Conservation (phyloP, 306 rosid genomes). For the Cicer pinnatifidum region DNA sequence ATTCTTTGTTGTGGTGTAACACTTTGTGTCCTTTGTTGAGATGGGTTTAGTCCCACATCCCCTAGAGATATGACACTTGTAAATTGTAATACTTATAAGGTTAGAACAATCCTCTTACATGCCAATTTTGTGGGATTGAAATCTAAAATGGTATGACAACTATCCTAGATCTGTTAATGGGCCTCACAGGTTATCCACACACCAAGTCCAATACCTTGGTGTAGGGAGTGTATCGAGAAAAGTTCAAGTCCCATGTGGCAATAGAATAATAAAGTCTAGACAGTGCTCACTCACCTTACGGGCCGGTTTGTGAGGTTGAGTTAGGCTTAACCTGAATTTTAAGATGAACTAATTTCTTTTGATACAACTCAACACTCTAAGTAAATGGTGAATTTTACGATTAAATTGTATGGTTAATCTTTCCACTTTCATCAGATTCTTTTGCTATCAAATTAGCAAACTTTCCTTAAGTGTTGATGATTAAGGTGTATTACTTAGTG, state of each 20-base stretch:
- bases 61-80: neutral
- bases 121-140: neutral
- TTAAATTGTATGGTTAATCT: slow-evolving; percentile 2
- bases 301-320: neutral
- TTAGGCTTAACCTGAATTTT: neutral
- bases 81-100: neutral
- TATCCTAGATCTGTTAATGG: neutral
- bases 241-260: neutral
- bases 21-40: neutral
- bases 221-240: neutral
- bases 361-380: slow-evolving; percentile 33
- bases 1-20: neutral
- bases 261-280: neutral
- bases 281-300: neutral
- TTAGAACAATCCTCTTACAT: neutral
- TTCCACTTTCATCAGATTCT: neutral
- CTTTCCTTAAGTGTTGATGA: slow-evolving; percentile 26
- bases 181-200: neutral
- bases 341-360: slow-evolving; percentile 19
- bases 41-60: neutral
- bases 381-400: slow-evolving; percentile 10
- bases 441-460: slow-evolving; percentile 5
- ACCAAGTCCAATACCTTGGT: neutral
- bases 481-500: neutral
- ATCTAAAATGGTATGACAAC: neutral